Percentiles rank a stretch among this genome's conserved stretches.
phyloP scores from a whole-genome alignment of 129 eudicot genomes.

The Glebionis coronaria region DNA sequence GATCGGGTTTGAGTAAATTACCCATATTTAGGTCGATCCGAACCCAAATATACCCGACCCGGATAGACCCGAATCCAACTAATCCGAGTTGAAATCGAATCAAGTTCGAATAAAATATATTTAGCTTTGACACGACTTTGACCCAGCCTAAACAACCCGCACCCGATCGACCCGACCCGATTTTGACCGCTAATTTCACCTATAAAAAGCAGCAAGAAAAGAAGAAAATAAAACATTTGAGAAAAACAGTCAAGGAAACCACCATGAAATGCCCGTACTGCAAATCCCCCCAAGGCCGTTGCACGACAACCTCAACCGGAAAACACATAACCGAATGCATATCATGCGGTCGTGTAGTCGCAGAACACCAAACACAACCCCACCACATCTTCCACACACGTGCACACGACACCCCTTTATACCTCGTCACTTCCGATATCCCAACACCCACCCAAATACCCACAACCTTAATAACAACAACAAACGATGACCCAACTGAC shows the following conservation, averaged over 20 bases:
- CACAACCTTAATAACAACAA: conserved; percentile 17
- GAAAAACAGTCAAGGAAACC: neutral
- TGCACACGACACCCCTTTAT: conserved; percentile 85
- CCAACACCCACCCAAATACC: conserved; percentile 42
- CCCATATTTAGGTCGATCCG: no score
- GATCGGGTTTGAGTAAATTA: no score
- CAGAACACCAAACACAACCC: conserved; percentile 78
- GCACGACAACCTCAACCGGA: conserved; percentile 73
- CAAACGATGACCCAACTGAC: conserved; percentile 11
- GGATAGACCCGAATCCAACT: no score
- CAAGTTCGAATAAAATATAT: no score
- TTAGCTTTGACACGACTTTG: no score
- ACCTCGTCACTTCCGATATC: conserved; percentile 92
- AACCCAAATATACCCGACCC: no score
- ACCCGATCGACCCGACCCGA: no score
- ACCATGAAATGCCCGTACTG: conserved; percentile 80
- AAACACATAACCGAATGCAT: conserved; percentile 77
- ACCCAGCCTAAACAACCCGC: no score
- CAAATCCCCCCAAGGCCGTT: conserved; percentile 64
- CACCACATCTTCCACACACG: conserved; percentile 95
- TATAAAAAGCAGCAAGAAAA: no score
- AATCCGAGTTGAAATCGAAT: no score
- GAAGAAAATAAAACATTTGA: neutral
- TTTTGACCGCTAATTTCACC: no score
- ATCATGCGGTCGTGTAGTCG: conserved; percentile 92